Conservation (phyloP, 306 rosid genomes). For the Cajanus cajan region DNA sequence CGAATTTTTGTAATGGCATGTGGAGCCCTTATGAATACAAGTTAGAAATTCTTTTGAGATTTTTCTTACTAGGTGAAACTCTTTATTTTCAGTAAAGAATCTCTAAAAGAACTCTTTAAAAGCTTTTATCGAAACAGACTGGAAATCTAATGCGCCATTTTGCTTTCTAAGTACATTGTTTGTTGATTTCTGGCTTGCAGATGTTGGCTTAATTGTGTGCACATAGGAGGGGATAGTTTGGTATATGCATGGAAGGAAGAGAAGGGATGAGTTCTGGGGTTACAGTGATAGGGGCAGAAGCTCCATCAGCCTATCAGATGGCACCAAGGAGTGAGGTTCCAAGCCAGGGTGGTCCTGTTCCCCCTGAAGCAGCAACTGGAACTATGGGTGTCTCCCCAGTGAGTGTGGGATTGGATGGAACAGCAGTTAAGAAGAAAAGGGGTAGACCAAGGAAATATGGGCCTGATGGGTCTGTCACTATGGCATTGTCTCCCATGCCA, state of each 20-base stretch:
- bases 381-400: conserved; percentile 40
- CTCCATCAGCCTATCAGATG: conserved; percentile 78
- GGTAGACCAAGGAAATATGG: conserved; percentile 91
- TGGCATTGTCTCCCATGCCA: conserved; percentile 76
- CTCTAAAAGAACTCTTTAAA: no score
- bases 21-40: no score
- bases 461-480: conserved; percentile 57
- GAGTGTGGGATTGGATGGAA: conserved; percentile 51
- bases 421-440: conserved; percentile 59
- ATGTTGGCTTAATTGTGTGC: conserved; percentile 34
- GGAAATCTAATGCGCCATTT: neutral
- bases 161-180: neutral
- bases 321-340: conserved; percentile 72
- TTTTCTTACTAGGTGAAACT: no score
- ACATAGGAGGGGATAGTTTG: conserved; percentile 16
- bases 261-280: conserved; percentile 69
- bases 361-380: conserved; percentile 10
- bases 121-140: no score
- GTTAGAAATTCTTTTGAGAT: no score
- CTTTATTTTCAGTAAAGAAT: no score
- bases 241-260: conserved; percentile 62
- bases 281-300: conserved; percentile 80
- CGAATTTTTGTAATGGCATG: no score
- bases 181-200: conserved; percentile 37
- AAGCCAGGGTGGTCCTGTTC: conserved; percentile 26